Evolutionary conservation across 257 asterid species (phyloP).

Genomic region (Capsicum rhomboideum): DNA sequence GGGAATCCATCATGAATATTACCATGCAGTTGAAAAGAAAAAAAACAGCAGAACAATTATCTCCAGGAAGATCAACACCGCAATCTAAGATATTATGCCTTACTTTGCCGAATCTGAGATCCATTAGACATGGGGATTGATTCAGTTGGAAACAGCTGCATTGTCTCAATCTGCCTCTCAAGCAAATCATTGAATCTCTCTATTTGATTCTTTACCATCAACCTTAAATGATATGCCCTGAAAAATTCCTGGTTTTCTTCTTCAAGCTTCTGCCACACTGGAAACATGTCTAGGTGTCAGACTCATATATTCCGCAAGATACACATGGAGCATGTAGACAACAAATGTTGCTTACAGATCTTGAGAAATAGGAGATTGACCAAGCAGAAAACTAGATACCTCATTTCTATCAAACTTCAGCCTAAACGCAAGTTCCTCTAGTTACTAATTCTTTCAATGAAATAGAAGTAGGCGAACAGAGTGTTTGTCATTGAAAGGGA

Average conservation of each 20-base stretch:
- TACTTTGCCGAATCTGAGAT: constrained; percentile 46
- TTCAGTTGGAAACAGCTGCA: constrained; percentile 35
- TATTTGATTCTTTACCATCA: constrained; percentile 84
- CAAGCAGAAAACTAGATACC: too few relatives aligned
- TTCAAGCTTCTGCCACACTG: constrained; percentile 99
- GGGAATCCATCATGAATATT: background rate
- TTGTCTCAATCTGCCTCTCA: constrained; percentile 68
- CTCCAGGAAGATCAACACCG: background rate
- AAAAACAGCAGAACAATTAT: background rate
- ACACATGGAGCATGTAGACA: background rate
- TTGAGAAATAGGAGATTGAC: background rate
- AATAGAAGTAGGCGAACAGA: background rate
- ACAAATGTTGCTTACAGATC: background rate
- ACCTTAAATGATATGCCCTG: constrained; percentile 67
- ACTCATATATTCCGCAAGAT: background rate
- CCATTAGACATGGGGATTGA: constrained; percentile 42
- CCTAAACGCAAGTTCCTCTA: background rate
- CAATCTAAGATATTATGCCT: constrained; percentile 18
- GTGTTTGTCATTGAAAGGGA: background rate
- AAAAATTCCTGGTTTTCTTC: constrained; percentile 80
- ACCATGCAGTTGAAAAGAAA: background rate
- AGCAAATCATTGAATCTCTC: constrained; percentile 65
- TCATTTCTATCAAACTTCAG: background rate
- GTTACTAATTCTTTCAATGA: background rate
- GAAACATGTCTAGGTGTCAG: constrained; percentile 16